Conservation (phyloP, 2,329 filamentous ascomycete species). For the Hypoxylon sp. region DNA sequence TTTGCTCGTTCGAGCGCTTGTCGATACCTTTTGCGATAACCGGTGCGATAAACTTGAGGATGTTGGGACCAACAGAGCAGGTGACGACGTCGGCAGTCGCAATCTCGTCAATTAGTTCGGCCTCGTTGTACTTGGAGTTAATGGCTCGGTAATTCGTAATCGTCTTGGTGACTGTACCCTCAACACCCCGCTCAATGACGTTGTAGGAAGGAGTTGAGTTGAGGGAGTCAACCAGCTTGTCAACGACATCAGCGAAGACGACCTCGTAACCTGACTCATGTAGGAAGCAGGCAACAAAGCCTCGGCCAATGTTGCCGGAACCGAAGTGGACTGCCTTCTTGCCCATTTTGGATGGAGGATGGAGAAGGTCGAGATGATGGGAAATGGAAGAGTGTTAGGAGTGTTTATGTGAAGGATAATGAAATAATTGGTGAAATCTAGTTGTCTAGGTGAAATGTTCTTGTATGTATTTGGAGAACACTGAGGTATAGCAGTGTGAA, state of each 20-base stretch:
- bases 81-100: constrained; percentile 91
- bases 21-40: constrained; percentile 96
- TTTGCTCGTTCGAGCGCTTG: constrained; percentile 72
- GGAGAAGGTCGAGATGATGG: constrained; percentile 4
- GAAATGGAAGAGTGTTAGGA: neutral
- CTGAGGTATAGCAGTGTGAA: constrained; percentile 8
- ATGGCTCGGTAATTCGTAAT: constrained; percentile 98
- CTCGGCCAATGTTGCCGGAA: constrained; percentile 87
- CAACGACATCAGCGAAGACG: constrained; percentile 95
- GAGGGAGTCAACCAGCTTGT: constrained; percentile 83
- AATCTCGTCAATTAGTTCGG: constrained; percentile 87
- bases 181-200: constrained; percentile 91
- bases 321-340: constrained; percentile 88
- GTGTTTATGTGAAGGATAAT: neutral
- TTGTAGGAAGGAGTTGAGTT: constrained; percentile 84
- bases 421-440: constrained; percentile 4
- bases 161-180: constrained; percentile 83
- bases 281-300: constrained; percentile 91
- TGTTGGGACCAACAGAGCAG: constrained; percentile 95
- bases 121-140: constrained; percentile 91
- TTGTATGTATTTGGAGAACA: constrained; percentile 12
- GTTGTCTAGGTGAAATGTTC: constrained; percentile 22
- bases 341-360: constrained; percentile 58
- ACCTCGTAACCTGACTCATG: constrained; percentile 97
- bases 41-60: constrained; percentile 96